Evolutionary conservation across 192 early-diverging fungal species (phyloP), one percentile per base, ranked within the genome.

Genomic region (Lunasporangiospora selenospora): DNA sequence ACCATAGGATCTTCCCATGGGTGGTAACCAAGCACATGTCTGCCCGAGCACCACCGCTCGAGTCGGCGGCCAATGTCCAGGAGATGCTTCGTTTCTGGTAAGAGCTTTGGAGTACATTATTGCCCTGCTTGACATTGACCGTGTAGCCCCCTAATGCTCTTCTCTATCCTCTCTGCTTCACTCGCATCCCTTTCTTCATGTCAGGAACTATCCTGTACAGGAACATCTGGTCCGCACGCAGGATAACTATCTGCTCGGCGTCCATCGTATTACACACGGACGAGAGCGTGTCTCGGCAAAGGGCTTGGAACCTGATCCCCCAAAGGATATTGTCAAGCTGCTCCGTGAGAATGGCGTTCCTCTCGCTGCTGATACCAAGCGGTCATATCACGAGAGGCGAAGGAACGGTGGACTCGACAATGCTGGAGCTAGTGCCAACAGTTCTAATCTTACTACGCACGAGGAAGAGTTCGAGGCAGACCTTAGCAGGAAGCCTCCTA

Each of bases 211-310:
- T 59, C 88, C 86, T 10, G 78, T 89, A 42, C 87, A 98, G 39
- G 88, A 94, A 41, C 93, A 98, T 66, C 71, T 95, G 34, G 90
- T 93, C 8, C 83, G 85, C 12, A 95, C 93, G 12, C 85, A 84
- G 55, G 95, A 98, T 48, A 89, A 91, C 24, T 98, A 92, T 67
- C 77, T 96, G 3, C 80, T 98, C 9, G 89, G 91, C 27, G 79
- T 91, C 4, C 94, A 95, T 56, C 84, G 94, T 34, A 89, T 97
- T 24, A 90, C 91, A 0, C 62, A 59, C 47, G 79, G 78, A 27
- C 65, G 62, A 32, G 61, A 64, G 15, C 31, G 29, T 0, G 18
- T 42, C 21, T 61, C 56, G 3, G 42, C 41, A 38, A 56, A 65
- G 26, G 51, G 41, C 24, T 6, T 24, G 3, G 34, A 42, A 7